Evolutionary conservation across 352 stramenopile genomes (phyloP), one percentile per base, ranked within the genome.

Genomic region (Globisporangium paroecandrum): DNA sequence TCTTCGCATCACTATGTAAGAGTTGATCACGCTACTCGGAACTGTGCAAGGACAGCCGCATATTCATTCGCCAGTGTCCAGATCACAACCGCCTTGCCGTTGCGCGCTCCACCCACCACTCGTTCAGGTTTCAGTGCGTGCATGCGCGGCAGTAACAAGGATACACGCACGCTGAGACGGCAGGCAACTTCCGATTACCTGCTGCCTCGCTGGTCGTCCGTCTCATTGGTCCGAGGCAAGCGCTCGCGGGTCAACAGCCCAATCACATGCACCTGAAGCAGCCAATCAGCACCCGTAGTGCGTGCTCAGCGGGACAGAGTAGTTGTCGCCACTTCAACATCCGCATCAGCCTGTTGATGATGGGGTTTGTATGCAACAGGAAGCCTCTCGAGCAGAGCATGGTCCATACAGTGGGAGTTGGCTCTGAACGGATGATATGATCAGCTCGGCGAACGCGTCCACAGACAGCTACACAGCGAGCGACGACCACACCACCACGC

Each of bases 211-310:
- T 10, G 13, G 51, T 22, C 51, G 15, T 58, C 25, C 34, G 34
- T 43, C 36, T 58, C 54, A 58, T 58, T 58, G 54, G 54, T 29
- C 20, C 54, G 25, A 38, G 15, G 54, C 54, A 29, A 13, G 25
- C 54, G 25, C 54, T 4, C 15, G 4, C 6, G 1, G 6, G 2
- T 43, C 36, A 41, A 6, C 25, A 36, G 13, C 18, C 54, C 54
- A 58, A 29, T 58, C 54, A 9, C 15, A 15, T 10, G 54, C 54
- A 36, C 25, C 25, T 12, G 13, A 38, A 41, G 25, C 2, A 58
- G 15, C 54, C 54, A 58, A 58, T 58, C 25, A 32, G 25, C 15
- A 27, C 4, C 22, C 15, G 25, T 58, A 25, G 13, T 38, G 54
- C 25, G 54, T 29, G 54, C 24, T 34, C 51, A 56, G 51, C 24